Base-by-base conservation (phyloP, 2,329 filamentous ascomycete genomes). In the Exophiala aquamarina region DNA sequence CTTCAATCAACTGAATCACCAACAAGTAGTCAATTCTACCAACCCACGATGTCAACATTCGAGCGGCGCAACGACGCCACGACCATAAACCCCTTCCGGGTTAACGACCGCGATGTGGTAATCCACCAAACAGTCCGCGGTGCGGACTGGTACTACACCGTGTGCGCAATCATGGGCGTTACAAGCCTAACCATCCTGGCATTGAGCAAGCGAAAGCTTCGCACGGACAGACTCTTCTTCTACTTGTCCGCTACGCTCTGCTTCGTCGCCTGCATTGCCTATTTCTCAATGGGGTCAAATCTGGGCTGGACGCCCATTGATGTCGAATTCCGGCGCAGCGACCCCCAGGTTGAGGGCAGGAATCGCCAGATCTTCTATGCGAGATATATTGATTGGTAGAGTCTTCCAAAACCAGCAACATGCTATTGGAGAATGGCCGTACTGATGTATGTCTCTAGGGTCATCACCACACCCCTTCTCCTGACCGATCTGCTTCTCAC, bases 291-390 rank as follows among this genome's bases (percentile, higher is more conserved):
- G 81, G 82, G 72, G 13, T 78, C 79, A 5, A 80, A 83, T 57
- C 69, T 86, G 1, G 82, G 82, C 21, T 82, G 78, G 63, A 75
- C 76, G 2, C 76, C 80, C 0, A 82, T 85, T 55, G 59, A 69
- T 9, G 81, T 82, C 28, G 77, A 87, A 59, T 86, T 77, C 55
- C 66, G 65, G 1, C 69, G 72, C 40, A 65, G 47, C 45, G 61
- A 69, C 41, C 64, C 67, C 9, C 68, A 70, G 3, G 71, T 78
- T 3, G 50, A 64, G 2, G 79, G 78, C 3, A 61, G 65, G 1
- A 78, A 75, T 33, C 76, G 84, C 26, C 76, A 83, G 59, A 77
- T 85, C 59, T 84, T 82, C 65, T 85, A 82, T 54, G 80, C 79
- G 23, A 71, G 82, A 32, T 84, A 83, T 64, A 78, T 84, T 49